A percentile compares a stretch with the other conserved stretches of the same genome.
Evolutionary conservation across 2,329 filamentous ascomycete genomes (phyloP).

Genomic region (Aspergillus texensis): DNA sequence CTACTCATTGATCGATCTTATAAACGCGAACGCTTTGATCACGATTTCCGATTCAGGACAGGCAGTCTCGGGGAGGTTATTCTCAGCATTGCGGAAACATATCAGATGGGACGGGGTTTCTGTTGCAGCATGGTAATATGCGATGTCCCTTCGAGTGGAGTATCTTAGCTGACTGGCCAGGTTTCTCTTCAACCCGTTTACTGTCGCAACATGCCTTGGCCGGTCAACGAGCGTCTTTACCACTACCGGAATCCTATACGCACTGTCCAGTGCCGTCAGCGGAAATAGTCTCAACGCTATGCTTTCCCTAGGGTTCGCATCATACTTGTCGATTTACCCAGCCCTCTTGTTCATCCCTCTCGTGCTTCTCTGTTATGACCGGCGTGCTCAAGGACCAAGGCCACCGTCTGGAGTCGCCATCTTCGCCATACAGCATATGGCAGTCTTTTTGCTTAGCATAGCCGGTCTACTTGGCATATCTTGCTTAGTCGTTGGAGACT

Average conservation of each 20-base stretch:
- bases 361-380: constrained; percentile 77
- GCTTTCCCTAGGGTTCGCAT: constrained; percentile 81
- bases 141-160: not conserved
- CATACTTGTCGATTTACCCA: constrained; percentile 91
- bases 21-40: constrained; percentile 78
- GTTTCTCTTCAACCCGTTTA: constrained; percentile 94
- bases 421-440: constrained; percentile 61
- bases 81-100: constrained; percentile 75
- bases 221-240: constrained; percentile 88
- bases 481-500: constrained; percentile 70
- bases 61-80: constrained; percentile 71
- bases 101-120: constrained; percentile 74
- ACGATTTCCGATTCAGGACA: constrained; percentile 81
- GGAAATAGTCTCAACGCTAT: constrained; percentile 76
- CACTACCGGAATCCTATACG: constrained; percentile 81
- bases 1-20: constrained; percentile 77
- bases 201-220: constrained; percentile 85
- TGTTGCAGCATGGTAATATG: constrained; percentile 73
- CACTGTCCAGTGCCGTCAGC: constrained; percentile 76
- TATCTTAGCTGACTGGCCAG: constrained; percentile 47
- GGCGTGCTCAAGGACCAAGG: constrained; percentile 45
- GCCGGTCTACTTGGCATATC: constrained; percentile 70
- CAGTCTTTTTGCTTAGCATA: constrained; percentile 59
- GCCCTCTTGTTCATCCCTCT: constrained; percentile 82
- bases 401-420: constrained; percentile 30